Base-by-base conservation (phyloP, 345 rosid species). In the Erucastrum elatum region DNA sequence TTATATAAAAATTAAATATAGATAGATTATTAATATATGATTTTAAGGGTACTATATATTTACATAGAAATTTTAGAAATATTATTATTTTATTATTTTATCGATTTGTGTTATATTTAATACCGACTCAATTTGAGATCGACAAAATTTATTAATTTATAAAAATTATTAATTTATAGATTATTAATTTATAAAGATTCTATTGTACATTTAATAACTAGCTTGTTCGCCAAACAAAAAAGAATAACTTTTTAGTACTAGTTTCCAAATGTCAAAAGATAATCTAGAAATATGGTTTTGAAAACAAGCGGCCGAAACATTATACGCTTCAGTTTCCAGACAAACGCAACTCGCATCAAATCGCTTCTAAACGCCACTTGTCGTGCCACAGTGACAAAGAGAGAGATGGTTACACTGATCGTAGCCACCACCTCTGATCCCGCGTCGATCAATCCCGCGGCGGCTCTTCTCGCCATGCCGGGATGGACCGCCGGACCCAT, bases 381-480 rank as follows among this genome's bases (percentile, higher is more conserved):
- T 4, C 64, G 4, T 76, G 83, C 66, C 39, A 27, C 77, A 60
- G 81, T 61, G 25, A 5, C 75, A 70, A 62, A 46, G 44, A 61
- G 66, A 34, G 59, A 31, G 2, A 94, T 92, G 97, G 97, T 90
- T 77, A 88, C 87, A 7, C 85, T 94, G 27, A 29, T 92, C 65
- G 97, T 92, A 66, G 88, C 97, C 60, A 92, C 98, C 12, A 87
- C 92, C 66, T 56, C 26, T 58, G 98, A 94, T 71, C 92, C 98
- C 4, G 98, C 98, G 56, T 94, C 98, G 72, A 85, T 92, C 81
- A 92, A 90, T 80, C 98, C 98, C 0, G 97, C 97, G 71, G 39
- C 81, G 13, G 87, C 89, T 60, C 92, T 92, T 80, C 80, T 94
- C 33, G 78, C 89, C 77, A 88, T 86, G 89, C 88, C 94, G 12